Conservation (phyloP, 2,329 filamentous ascomycete species). For the Penicillium verrucosum region DNA sequence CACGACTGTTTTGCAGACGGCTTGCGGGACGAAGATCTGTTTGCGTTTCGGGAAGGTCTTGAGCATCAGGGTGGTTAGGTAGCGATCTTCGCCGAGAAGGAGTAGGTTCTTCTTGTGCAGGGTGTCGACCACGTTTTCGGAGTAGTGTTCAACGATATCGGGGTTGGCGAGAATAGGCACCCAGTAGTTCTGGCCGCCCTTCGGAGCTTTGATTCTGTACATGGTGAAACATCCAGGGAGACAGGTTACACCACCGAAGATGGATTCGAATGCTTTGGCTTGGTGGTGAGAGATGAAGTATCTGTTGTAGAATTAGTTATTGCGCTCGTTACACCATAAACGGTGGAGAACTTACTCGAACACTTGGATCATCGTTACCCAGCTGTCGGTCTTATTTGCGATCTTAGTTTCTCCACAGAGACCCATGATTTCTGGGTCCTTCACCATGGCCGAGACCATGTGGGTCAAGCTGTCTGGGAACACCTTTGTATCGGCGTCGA, state of each 20-base stretch:
- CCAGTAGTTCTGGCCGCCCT: conserved; percentile 99
- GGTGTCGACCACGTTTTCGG: conserved; percentile 97
- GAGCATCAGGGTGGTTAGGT: conserved; percentile 94
- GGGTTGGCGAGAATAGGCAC: conserved; percentile 97
- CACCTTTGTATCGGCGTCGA: conserved; percentile 97
- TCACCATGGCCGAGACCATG: conserved; percentile 99
- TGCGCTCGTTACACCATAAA: neutral
- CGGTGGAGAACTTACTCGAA: conserved; percentile 64
- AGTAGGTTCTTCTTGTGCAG: conserved; percentile 96
- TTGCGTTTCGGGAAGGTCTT: conserved; percentile 99
- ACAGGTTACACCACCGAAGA: conserved; percentile 98
- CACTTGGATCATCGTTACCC: conserved; percentile 97
- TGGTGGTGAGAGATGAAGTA: conserved; percentile 99
- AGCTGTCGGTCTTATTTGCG: conserved; percentile 91
- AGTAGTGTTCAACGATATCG: conserved; percentile 98
- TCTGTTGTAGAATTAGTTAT: conserved; percentile 27
- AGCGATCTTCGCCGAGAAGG: conserved; percentile 88
- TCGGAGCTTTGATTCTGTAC: conserved; percentile 99
- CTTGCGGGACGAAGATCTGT: conserved; percentile 96
- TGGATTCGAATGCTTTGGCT: conserved; percentile 94
- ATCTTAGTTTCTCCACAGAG: conserved; percentile 99
- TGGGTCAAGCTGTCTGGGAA: conserved; percentile 98
- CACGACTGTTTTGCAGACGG: conserved; percentile 97
- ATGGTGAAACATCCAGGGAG: conserved; percentile 99
- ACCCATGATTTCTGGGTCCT: conserved; percentile 98